Base-by-base conservation (phyloP, 768 basidiomycete species). In the Boletus bicolor region DNA sequence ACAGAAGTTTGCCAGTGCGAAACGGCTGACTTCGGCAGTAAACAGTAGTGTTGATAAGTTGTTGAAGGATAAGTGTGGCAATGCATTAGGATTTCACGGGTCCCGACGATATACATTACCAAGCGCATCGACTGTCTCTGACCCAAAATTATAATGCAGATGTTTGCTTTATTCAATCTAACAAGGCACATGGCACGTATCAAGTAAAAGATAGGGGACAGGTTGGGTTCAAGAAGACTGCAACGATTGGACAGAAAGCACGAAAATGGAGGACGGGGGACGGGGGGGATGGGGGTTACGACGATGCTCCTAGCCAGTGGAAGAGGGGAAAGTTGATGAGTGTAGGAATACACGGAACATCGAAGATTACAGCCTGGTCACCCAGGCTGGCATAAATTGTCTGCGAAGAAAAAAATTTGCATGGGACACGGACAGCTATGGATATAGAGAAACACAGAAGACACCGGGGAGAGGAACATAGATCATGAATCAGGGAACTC, bases 231-330 rank as follows among this genome's bases (percentile, higher is more conserved):
- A 56, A 42, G 28, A 48, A 45, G 42, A 42, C 28, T 30, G 21
- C 48, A 4, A 38, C 21, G 21, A 15, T 35, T 5, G 32, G 9
- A 21, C 14, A 17, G 7, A 42, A 52, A 21, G 28, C 9, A 44
- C 54, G 26, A 54, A 47, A 42, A 35, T 42, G 51, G 54, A 43
- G 47, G 37, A 44, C 2, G 14, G 10, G 35, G 54, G 51, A 28
- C 2, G 9, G 7, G 28, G 28, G 55, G 49, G 42, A n/a, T 21
- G 59, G 67, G 76, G 76, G 77, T 55, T 80, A 77, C 79, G 79
- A 82, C 82, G 76, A 73, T 79, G 74, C 78, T 80, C 77, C 73
- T 73, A 59, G 65, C 78, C 77, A 82, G 70, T 79, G 79, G 68
- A 64, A 60, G 61, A 69, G 75, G 72, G 70, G 5, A 30, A 66